Base-by-base conservation (phyloP, 805 yeast genomes). In the Candida coleopterorum region DNA sequence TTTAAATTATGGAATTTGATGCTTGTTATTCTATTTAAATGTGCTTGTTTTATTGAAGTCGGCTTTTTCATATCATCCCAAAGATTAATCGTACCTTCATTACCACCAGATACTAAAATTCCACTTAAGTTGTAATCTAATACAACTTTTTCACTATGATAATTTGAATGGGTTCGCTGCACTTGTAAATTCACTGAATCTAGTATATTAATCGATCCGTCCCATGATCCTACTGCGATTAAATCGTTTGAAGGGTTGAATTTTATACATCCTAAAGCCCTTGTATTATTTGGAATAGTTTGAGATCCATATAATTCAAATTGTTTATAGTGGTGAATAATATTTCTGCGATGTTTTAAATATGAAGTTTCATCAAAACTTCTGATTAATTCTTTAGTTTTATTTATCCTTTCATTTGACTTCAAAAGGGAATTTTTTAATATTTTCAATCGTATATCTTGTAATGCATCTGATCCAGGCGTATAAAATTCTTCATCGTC, bases 401-500 rank as follows among this genome's bases (percentile, higher is more conserved):
- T 18, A 5, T 47, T 39, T 0, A 76, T 38, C 41, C 93, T 56
- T 1, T 38, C 23, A 18, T 53, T 50, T 0, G 90, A 73, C 15
- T 56, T 56, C 1, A 37, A 29, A 3, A 83, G 46, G 0, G 95
- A 81, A 38, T 58, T 60, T 4, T 57, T 41, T 0, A 87, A 72
- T 0, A 89, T 64, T 2, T 45, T 41, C 25, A 59, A 53, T 35
- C 97, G 68, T 0, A 77, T 70, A 1, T 66, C 60, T 6, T 70
- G 58, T 8, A 89, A 56, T 5, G 67, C 74, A 3, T 59, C 62
- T 0, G 73, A 57, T 0, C 94, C 96, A 0, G 94, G 95, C 0
- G 96, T 87, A 50, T 78, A 87, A 50, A 83, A 88, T 41, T 87
- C 95, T 34, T 81, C 94, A 37, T 51, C 82, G 10, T 85, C 81